phyloP scores from a whole-genome alignment of 1,284 basidiomycete species.

The Kalmanozyma brasiliensis region DNA sequence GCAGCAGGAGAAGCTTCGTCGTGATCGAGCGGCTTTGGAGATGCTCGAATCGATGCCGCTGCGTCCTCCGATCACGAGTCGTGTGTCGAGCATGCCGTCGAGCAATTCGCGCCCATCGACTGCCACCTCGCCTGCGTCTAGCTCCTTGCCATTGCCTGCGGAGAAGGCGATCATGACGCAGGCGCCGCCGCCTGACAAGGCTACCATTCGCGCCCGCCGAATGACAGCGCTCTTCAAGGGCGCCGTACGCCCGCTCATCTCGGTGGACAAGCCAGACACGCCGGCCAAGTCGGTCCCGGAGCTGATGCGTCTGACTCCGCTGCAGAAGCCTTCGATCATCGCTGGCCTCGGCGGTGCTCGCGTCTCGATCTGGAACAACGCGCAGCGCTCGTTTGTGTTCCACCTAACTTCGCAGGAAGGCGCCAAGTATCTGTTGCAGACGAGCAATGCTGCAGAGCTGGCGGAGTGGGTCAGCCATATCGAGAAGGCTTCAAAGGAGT shows the following conservation, averaged over 20 bases:
- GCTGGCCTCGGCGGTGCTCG: conserved; percentile 55
- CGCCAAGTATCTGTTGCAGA: conserved; percentile 60
- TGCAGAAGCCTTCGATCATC: conserved; percentile 52
- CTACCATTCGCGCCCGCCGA: conserved; percentile 52
- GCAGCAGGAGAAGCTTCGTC: conserved; percentile 58
- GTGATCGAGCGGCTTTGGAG: conserved; percentile 50
- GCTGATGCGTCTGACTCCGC: conserved; percentile 51
- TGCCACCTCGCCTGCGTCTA: conserved; percentile 12
- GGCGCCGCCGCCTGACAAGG: conserved; percentile 39
- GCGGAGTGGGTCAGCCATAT: conserved; percentile 57
- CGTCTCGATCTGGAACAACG: conserved; percentile 60
- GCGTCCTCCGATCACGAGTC: conserved; percentile 35
- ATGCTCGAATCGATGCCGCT: conserved; percentile 28
- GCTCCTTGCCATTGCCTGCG: conserved; percentile 5
- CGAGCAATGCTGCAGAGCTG: conserved; percentile 54
- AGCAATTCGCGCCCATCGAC: conserved; percentile 12
- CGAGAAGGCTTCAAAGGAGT: conserved; percentile 44
- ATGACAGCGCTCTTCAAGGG: conserved; percentile 66
- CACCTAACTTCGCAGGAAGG: conserved; percentile 60
- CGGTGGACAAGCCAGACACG: conserved; percentile 44
- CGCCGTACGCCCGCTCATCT: conserved; percentile 57
- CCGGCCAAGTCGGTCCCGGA: conserved; percentile 37
- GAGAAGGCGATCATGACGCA: conserved; percentile 17
- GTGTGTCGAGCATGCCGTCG: conserved; percentile 47
- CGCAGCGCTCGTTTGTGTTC: conserved; percentile 61